These are phyloP conservation scores for Drosera spatulata DNA, from an alignment of 179 eudicot species.

Conservation along the genomic window DNA sequence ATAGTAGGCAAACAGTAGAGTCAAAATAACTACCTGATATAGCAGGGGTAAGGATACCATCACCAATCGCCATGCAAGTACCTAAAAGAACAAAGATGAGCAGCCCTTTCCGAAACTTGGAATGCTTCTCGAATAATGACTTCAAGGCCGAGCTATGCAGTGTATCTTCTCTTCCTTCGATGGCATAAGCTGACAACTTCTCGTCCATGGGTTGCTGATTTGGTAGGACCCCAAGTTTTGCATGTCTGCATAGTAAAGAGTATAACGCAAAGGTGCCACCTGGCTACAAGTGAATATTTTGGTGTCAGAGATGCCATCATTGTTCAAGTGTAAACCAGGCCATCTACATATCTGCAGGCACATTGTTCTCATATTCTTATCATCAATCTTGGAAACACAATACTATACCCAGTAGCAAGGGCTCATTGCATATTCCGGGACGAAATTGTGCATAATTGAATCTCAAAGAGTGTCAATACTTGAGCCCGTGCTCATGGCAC, in stretches of 20 bases:
- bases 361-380: no score
- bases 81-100: constrained; percentile 54
- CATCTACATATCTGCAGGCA: no score
- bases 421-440: no score
- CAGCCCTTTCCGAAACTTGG: constrained; percentile 32
- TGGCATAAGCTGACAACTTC: constrained; percentile 34
- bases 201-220: constrained; percentile 41
- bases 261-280: constrained; percentile 72
- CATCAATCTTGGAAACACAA: no score
- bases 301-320: neutral
- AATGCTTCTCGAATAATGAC: constrained; percentile 36
- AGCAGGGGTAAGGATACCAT: constrained; percentile 68
- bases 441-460: no score
- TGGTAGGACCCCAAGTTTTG: constrained; percentile 47
- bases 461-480: no score
- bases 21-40: constrained; percentile 43
- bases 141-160: constrained; percentile 30
- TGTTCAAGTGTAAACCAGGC: neutral
- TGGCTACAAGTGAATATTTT: constrained; percentile 19
- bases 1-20: no score
- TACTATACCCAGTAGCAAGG: no score
- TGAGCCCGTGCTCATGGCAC: no score
- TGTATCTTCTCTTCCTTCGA: constrained; percentile 26
- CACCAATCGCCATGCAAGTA: constrained; percentile 61
- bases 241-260: constrained; percentile 53